Evolutionary conservation across 495 filamentous ascomycete genomes (phyloP), one percentile per base, ranked within the genome.

Genomic region (Chaetomium fimeti): DNA sequence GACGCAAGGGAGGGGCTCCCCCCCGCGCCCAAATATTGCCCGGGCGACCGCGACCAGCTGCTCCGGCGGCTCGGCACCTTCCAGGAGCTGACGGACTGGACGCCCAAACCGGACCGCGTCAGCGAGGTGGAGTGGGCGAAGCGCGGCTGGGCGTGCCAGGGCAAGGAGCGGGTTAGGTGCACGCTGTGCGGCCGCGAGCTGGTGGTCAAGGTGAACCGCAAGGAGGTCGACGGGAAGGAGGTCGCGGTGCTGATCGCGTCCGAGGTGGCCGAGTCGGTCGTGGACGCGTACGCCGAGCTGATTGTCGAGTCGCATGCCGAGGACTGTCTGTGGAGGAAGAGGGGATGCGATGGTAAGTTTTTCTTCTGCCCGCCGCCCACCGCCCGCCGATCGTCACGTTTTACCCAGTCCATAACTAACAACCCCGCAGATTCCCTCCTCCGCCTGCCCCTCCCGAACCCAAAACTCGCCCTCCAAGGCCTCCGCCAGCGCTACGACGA

Each of bases 91-190:
- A 92, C 91, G 63, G 85, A 89, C 71, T 98, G 94, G 94, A 85
- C 81, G 68, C 88, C 81, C 60, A 98, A 90, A 78, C 91, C 94
- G 4, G 81, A 89, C 13, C 76, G 79, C 42, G 88, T 98, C 66
- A 92, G 86, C 71, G 94, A 98, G 76, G 89, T 97, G 7, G 87
- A 91, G 75, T 98, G 95, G 95, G 92, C 93, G 8, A 97, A 93
- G 79, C 82, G 89, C 36, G 94, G 94, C 2, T 98, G 94, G 94
- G 82, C 86, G 2, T 97, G 93, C 72, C 84, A 88, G 24, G 89
- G 88, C 67, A 86, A 86, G 68, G 89, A 94, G 75, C 86, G 88
- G 13, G 92, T 98, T 43, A 83, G 83, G 27, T 98, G 94, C 75
- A 86, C 85, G 36, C 85, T 93, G 5, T 98, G 94, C 72, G 87